These are phyloP conservation scores for Fusarium sambucinum DNA, from an alignment of 2,329 filamentous ascomycete genomes.

Conservation along the genomic window DNA sequence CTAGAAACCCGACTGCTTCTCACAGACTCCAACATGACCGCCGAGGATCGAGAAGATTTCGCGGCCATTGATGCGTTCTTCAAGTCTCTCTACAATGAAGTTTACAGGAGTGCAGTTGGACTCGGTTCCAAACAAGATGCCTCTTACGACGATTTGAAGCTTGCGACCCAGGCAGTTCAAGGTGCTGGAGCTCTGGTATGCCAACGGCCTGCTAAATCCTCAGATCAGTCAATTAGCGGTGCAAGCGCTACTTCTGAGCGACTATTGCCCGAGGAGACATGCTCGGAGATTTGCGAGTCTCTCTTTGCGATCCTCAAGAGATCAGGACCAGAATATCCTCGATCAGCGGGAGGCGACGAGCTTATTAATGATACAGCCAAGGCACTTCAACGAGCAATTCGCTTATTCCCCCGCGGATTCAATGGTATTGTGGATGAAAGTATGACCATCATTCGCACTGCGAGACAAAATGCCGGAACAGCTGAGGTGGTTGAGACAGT, in stretches of 20 bases:
- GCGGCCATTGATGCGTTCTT: slow-evolving; percentile 54
- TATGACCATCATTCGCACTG: slow-evolving; percentile 45
- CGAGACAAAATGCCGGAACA: slow-evolving; percentile 35
- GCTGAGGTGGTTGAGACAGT: slow-evolving; percentile 48
- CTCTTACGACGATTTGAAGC: slow-evolving; percentile 55
- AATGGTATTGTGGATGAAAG: slow-evolving; percentile 50
- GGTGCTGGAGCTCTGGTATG: slow-evolving; percentile 61
- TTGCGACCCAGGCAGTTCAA: slow-evolving; percentile 59
- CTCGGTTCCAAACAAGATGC: slow-evolving; percentile 45
- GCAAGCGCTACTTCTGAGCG: slow-evolving; percentile 33
- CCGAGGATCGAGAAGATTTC: slow-evolving; percentile 56
- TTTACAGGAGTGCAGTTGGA: slow-evolving; percentile 57
- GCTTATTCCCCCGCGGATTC: slow-evolving; percentile 54
- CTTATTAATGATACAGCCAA: slow-evolving; percentile 58
- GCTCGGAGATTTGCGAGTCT: slow-evolving; percentile 55
- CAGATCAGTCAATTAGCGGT: slow-evolving; percentile 4
- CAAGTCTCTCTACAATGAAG: slow-evolving; percentile 57
- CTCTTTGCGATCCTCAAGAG: slow-evolving; percentile 51
- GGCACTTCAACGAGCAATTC: slow-evolving; percentile 56
- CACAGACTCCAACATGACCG: slow-evolving; percentile 50
- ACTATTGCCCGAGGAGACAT: slow-evolving; percentile 53
- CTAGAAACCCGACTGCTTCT: slow-evolving; percentile 61
- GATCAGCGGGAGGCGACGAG: slow-evolving; percentile 49
- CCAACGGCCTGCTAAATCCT: slow-evolving; percentile 52
- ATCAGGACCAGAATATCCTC: slow-evolving; percentile 37